Percentiles rank a stretch among this genome's conserved stretches.
phyloP scores from a whole-genome alignment of 495 filamentous ascomycete genomes.

The Xylaria cubensis region DNA sequence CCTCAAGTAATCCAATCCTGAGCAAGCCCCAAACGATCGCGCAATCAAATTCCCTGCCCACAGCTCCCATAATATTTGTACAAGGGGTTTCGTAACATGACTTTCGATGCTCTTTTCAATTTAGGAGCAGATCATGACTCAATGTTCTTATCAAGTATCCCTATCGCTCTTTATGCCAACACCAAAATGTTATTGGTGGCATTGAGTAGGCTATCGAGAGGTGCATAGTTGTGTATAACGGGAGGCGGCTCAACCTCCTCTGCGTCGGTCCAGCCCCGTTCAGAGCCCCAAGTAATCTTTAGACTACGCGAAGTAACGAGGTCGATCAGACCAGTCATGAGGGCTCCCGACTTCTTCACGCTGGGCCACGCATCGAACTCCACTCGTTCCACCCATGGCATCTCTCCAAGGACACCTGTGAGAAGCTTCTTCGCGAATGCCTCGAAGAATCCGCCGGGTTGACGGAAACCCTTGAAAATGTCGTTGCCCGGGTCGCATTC shows the following conservation, averaged over 20 bases:
- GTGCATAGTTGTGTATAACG: slow-evolving; percentile 35
- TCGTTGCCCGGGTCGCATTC: slow-evolving; percentile 78
- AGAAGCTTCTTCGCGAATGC: slow-evolving; percentile 69
- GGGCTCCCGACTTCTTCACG: slow-evolving; percentile 69
- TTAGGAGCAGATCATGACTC: not conserved
- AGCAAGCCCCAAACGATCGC: slow-evolving; percentile 13
- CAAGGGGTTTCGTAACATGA: not conserved
- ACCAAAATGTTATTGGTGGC: slow-evolving; percentile 31
- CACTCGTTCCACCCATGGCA: slow-evolving; percentile 67
- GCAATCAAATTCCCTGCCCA: not conserved
- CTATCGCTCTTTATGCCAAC: not conserved
- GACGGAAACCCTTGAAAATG: slow-evolving; percentile 76
- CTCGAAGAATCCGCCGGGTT: slow-evolving; percentile 74
- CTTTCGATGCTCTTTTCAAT: not conserved
- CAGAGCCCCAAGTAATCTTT: slow-evolving; percentile 71
- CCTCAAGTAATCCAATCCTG: not conserved
- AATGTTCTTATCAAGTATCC: not conserved
- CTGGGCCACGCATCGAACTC: slow-evolving; percentile 78
- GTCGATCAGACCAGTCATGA: slow-evolving; percentile 72
- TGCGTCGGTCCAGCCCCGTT: slow-evolving; percentile 67
- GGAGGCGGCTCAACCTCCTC: slow-evolving; percentile 43
- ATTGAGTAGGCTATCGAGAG: slow-evolving; percentile 32
- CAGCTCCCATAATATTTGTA: not conserved
- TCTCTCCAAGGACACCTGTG: slow-evolving; percentile 60
- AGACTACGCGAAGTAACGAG: slow-evolving; percentile 58